A percentile compares a stretch with the other conserved stretches of the same genome.
These are phyloP conservation scores for Kalmusia sp. DNA, from an alignment of 2,329 filamentous ascomycete species.

Conservation along the genomic window DNA sequence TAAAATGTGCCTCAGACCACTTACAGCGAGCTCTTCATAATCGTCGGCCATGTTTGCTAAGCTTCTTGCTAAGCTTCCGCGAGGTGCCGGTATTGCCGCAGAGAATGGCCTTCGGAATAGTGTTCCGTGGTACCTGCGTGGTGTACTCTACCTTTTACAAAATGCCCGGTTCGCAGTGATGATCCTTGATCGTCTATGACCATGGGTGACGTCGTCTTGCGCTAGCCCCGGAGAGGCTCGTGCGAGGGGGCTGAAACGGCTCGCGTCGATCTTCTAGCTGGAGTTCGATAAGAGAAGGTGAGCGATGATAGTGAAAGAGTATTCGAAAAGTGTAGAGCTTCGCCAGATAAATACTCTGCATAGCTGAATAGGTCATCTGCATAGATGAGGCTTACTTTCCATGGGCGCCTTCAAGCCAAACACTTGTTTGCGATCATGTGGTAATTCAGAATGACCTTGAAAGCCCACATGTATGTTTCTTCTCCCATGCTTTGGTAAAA, in stretches of 20 bases:
- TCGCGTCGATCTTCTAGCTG: background rate
- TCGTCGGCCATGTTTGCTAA: slow-evolving; percentile 1
- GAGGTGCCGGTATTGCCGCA: background rate
- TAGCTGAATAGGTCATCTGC: no score
- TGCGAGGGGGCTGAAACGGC: background rate
- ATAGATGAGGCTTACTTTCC: no score
- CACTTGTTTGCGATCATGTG: no score
- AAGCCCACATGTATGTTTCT: no score
- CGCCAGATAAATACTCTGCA: background rate
- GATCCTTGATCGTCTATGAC: background rate
- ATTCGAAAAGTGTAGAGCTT: no score
- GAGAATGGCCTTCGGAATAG: background rate
- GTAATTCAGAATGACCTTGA: no score
- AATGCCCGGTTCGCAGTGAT: background rate
- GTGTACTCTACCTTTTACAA: background rate
- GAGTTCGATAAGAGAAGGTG: background rate
- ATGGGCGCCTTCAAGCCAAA: no score
- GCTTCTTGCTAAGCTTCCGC: background rate
- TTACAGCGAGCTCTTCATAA: slow-evolving; percentile 3
- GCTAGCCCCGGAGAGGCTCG: background rate
- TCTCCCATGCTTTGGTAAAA: no score
- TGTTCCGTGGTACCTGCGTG: slow-evolving; percentile 3
- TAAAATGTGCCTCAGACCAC: background rate
- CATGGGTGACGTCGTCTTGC: slow-evolving; percentile 5
- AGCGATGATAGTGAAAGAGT: background rate